These are phyloP conservation scores for Hordeum marinum DNA, from an alignment of 176 grass and related monocot genomes.

Conservation along the genomic window DNA sequence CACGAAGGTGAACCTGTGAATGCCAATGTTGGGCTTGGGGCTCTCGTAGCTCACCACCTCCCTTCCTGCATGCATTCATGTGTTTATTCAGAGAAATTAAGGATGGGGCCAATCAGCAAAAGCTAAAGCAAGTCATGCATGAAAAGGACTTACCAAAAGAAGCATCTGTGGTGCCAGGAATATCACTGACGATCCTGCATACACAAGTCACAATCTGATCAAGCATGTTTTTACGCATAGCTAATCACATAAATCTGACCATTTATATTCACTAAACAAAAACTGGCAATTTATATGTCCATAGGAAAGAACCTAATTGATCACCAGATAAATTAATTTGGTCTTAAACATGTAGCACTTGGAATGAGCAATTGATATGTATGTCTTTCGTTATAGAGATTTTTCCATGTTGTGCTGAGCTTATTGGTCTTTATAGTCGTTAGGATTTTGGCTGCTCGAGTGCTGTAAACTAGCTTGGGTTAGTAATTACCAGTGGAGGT, in stretches of 20 bases:
- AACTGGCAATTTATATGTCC: background rate
- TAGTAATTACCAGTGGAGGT: conserved; percentile 71
- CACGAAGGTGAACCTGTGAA: conserved; percentile 61
- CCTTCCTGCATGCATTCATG: conserved; percentile 33
- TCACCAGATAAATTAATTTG: background rate
- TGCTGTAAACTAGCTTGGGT: background rate
- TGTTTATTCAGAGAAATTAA: conserved; percentile 6
- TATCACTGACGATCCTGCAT: conserved; percentile 87
- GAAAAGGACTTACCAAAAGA: conserved; percentile 62
- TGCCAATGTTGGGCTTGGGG: conserved; percentile 62
- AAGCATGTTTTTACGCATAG: conserved; percentile 23
- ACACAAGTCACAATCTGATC: conserved; percentile 14
- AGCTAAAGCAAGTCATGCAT: background rate
- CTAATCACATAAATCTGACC: background rate
- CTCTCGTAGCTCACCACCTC: conserved; percentile 59
- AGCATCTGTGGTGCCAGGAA: conserved; percentile 85
- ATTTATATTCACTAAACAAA: background rate
- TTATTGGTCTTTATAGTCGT: background rate
- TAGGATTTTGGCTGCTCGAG: background rate
- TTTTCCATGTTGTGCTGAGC: background rate
- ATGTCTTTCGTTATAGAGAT: background rate
- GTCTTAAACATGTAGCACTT: background rate
- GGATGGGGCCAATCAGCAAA: background rate
- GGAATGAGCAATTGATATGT: background rate
- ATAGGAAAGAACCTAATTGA: background rate